A percentile compares a stretch with the other conserved stretches of the same genome.
Evolutionary conservation across 2,329 filamentous ascomycete genomes (phyloP).

Genomic region (Septoria linicola): DNA sequence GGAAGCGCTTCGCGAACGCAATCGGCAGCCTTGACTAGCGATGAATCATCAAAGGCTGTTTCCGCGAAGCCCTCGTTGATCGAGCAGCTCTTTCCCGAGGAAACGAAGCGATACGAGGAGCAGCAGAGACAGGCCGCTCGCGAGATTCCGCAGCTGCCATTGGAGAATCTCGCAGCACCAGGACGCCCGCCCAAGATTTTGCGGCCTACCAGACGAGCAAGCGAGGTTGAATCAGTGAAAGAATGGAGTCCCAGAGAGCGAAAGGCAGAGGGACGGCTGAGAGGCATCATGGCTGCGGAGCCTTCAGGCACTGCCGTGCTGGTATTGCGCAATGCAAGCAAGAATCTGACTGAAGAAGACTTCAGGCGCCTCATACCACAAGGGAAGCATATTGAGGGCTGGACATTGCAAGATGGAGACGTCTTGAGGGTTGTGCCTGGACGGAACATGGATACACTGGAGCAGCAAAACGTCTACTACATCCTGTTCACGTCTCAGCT

Average conservation of each 20-base stretch:
- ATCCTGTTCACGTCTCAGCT: constrained; percentile 63
- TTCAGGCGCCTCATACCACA: constrained; percentile 66
- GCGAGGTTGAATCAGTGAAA: background rate
- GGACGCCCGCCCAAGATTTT: no score
- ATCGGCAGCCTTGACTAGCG: background rate
- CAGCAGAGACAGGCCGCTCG: constrained; percentile 24
- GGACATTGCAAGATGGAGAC: constrained; percentile 55
- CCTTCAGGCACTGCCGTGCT: constrained; percentile 47
- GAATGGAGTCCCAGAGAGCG: constrained; percentile 23
- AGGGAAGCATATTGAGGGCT: constrained; percentile 64
- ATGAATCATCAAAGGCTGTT: background rate
- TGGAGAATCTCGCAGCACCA: constrained; percentile 25
- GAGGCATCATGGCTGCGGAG: constrained; percentile 4
- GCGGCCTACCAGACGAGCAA: background rate
- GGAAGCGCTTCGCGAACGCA: background rate
- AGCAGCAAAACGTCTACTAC: constrained; percentile 64
- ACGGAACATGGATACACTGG: constrained; percentile 62
- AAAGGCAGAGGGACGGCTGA: constrained; percentile 23
- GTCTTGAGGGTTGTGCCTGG: constrained; percentile 62
- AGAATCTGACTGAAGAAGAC: constrained; percentile 63
- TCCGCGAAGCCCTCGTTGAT: constrained; percentile 40
- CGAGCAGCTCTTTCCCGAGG: constrained; percentile 57
- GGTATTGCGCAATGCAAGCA: constrained; percentile 59
- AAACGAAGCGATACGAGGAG: constrained; percentile 37
- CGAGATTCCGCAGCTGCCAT: constrained; percentile 38